Percentiles rank a stretch among this genome's conserved stretches.
Evolutionary conservation across 306 rosid species (phyloP).

Genomic region (Dalbergia oliveri): DNA sequence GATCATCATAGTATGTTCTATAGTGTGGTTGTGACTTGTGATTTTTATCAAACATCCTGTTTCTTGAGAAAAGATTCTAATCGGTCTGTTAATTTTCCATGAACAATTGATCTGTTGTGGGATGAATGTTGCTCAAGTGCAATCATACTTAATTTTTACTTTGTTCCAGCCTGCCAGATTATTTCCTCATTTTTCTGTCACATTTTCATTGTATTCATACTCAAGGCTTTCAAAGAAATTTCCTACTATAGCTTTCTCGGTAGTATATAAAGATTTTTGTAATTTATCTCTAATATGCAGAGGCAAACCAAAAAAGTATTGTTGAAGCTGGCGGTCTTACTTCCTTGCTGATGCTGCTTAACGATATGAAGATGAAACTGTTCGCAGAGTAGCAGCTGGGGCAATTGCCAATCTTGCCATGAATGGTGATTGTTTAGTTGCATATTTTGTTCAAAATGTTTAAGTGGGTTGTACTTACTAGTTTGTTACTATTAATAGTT

Average conservation of each 20-base stretch:
- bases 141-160: background rate
- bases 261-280: constrained; percentile 15
- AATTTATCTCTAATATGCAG: constrained; percentile 54
- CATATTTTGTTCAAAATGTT: background rate
- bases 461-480: constrained; percentile 1
- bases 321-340: constrained; percentile 90
- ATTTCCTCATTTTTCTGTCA: background rate
- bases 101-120: background rate
- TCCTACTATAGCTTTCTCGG: background rate
- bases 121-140: background rate
- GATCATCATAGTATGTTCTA: too few species aligned
- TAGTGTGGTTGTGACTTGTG: background rate
- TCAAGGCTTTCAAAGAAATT: background rate
- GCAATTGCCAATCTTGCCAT: constrained; percentile 92
- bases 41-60: background rate
- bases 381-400: constrained; percentile 87
- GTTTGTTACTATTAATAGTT: constrained; percentile 23
- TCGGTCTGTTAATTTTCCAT: background rate
- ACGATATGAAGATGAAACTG: constrained; percentile 84
- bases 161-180: background rate
- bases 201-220: background rate
- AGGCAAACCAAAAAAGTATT: constrained; percentile 77
- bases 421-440: constrained; percentile 64
- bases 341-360: constrained; percentile 81
- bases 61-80: background rate